Conservation (phyloP, 2,329 filamentous ascomycete genomes). For the Xylaria sp. region DNA sequence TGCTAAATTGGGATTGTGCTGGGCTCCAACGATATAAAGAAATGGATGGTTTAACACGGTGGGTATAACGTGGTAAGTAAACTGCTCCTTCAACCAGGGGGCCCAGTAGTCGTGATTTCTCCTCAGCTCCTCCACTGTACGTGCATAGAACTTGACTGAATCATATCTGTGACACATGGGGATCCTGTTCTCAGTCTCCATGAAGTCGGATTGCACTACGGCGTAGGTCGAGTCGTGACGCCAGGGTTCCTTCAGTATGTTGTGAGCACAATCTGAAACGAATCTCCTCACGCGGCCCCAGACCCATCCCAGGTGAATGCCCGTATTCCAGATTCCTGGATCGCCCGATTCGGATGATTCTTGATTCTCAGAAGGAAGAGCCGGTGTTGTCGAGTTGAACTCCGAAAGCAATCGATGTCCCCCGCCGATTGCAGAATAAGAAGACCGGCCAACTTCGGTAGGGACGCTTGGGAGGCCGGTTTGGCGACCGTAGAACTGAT, state of each 20-base stretch:
- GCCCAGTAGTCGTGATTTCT: constrained; percentile 28
- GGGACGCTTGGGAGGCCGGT: constrained; percentile 21
- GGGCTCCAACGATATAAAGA: constrained; percentile 29
- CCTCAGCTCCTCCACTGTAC: constrained; percentile 25
- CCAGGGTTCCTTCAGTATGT: constrained; percentile 29
- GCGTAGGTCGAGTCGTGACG: constrained; percentile 29
- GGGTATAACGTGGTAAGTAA: constrained; percentile 30
- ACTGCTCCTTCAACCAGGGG: constrained; percentile 28
- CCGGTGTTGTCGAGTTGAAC: constrained; percentile 17
- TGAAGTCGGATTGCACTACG: constrained; percentile 29
- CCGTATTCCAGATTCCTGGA: constrained; percentile 28
- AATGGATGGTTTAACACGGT: constrained; percentile 30
- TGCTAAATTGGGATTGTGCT: constrained; percentile 27
- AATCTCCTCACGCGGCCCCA: constrained; percentile 31
- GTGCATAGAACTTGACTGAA: constrained; percentile 30
- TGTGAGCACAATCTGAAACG: constrained; percentile 28
- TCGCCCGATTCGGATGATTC: constrained; percentile 20
- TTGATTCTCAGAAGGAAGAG: constrained; percentile 20
- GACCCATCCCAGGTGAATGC: constrained; percentile 27
- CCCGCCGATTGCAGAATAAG: constrained; percentile 19
- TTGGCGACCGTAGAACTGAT: constrained; percentile 28
- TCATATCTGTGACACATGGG: constrained; percentile 31
- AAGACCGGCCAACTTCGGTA: constrained; percentile 14
- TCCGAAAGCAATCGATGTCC: constrained; percentile 21
- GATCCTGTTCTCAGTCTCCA: constrained; percentile 31